phyloP scores from a whole-genome alignment of 2,329 filamentous ascomycete species.

The Scopulariopsis brevicaulis region DNA sequence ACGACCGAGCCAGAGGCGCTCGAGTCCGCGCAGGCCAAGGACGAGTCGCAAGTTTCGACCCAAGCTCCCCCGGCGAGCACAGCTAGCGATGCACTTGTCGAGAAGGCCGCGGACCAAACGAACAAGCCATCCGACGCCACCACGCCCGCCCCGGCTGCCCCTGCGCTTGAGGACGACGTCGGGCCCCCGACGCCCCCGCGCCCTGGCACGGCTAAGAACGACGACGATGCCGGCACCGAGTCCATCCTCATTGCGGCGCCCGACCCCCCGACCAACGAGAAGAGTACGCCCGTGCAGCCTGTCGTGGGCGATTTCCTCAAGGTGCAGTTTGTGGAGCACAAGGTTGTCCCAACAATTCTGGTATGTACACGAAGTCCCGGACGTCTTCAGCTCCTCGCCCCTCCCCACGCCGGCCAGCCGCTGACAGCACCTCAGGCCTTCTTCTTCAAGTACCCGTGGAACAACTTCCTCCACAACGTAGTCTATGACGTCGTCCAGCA shows the following conservation, averaged over 20 bases:
- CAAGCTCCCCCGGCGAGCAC: neutral
- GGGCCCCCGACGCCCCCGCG: neutral
- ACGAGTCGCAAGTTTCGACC: neutral
- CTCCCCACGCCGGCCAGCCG: neutral
- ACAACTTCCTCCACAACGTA: slow-evolving; percentile 98
- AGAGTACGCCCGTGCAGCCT: slow-evolving; percentile 19
- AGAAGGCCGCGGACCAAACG: neutral
- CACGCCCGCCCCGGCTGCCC: neutral
- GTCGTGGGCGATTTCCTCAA: slow-evolving; percentile 94
- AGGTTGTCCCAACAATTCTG: slow-evolving; percentile 89
- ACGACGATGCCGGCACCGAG: neutral
- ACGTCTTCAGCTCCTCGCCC: too few relatives aligned
- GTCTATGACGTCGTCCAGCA: slow-evolving; percentile 99
- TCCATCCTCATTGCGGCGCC: slow-evolving; percentile 2
- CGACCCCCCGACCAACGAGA: neutral
- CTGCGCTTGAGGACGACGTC: neutral
- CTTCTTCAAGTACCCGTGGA: slow-evolving; percentile 98
- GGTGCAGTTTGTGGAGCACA: slow-evolving; percentile 90
- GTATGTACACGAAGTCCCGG: slow-evolving; percentile 39
- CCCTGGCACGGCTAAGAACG: neutral
- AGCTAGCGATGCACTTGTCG: neutral
- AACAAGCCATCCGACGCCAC: neutral
- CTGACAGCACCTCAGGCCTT: slow-evolving; percentile 56
- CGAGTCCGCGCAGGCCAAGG: neutral
- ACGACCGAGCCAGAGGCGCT: neutral